A percentile compares a stretch with the other conserved stretches of the same genome.
phyloP scores from a whole-genome alignment of 192 early-diverging fungal genomes.

The Chytriomyces sp. region DNA sequence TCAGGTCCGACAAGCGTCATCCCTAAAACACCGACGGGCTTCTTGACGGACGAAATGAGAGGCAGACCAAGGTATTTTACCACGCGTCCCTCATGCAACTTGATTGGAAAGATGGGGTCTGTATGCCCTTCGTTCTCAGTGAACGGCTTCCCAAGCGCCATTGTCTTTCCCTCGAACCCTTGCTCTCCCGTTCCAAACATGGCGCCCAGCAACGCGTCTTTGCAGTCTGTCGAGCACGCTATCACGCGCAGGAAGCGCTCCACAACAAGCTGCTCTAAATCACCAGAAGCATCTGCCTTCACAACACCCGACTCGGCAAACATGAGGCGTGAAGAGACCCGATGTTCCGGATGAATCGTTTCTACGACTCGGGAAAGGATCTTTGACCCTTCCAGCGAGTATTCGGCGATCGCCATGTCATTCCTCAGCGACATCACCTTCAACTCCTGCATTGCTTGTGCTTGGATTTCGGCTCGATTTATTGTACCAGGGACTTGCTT shows the following conservation, averaged over 20 bases:
- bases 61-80: constrained; percentile 41
- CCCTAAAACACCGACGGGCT: constrained; percentile 37
- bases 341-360: constrained; percentile 39
- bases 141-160: constrained; percentile 20
- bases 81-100: constrained; percentile 13
- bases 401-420: constrained; percentile 37
- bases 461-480: constrained; percentile 35
- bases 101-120: constrained; percentile 10
- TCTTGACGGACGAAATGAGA: constrained; percentile 2
- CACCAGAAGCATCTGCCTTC: constrained; percentile 5
- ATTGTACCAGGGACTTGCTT: background rate
- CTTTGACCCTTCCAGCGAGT: constrained; percentile 27
- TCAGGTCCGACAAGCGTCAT: constrained; percentile 35
- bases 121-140: background rate
- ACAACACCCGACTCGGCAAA: constrained; percentile 33
- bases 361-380: constrained; percentile 33
- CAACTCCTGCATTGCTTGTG: constrained; percentile 25
- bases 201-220: background rate
- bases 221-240: constrained; percentile 27
- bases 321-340: constrained; percentile 30
- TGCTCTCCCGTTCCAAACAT: constrained; percentile 17
- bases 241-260: constrained; percentile 36
- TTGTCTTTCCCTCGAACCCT: constrained; percentile 27
- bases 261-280: background rate
- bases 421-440: background rate